These are phyloP conservation scores for Przewalskia tangutica DNA, from an alignment of 257 asterid genomes.

Conservation along the genomic window DNA sequence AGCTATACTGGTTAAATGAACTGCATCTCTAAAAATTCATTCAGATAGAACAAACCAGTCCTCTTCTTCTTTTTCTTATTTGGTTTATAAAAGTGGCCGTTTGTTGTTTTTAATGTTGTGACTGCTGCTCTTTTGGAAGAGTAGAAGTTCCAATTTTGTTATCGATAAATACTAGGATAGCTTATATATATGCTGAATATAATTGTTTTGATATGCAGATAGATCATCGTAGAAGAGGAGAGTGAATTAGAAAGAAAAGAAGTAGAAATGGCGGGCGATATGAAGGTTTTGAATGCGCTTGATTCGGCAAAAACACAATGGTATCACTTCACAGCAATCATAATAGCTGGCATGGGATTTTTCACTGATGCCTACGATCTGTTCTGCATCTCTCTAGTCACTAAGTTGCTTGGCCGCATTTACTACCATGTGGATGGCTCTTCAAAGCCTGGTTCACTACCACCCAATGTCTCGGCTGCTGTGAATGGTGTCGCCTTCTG, in stretches of 20 bases:
- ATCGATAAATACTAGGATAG: not conserved
- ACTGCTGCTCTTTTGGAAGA: not conserved
- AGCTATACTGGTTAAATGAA: too few species aligned
- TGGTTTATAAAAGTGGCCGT: not conserved
- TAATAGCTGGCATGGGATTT: slow-evolving; percentile 63
- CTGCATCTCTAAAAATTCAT: too few species aligned
- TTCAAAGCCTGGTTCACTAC: slow-evolving; percentile 42
- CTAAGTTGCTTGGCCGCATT: slow-evolving; percentile 56
- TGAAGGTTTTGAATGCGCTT: slow-evolving; percentile 40
- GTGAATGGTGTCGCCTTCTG: slow-evolving; percentile 55
- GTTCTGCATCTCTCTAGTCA: slow-evolving; percentile 55
- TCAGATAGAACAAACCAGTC: not conserved
- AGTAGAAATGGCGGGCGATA: slow-evolving; percentile 21
- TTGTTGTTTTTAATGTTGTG: not conserved
- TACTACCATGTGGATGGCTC: slow-evolving; percentile 43
- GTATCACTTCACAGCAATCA: slow-evolving; percentile 55
- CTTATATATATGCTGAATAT: not conserved
- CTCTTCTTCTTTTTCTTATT: too few species aligned
- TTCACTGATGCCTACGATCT: slow-evolving; percentile 65
- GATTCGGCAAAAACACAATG: slow-evolving; percentile 57
- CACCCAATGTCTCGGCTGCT: slow-evolving; percentile 48
- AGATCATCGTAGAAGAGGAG: not conserved
- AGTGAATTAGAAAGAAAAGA: not conserved
- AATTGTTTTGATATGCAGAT: not conserved
- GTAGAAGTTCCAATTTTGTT: not conserved